A percentile compares a stretch with the other conserved stretches of the same genome.
phyloP scores from a whole-genome alignment of 2,329 filamentous ascomycete genomes.

The Microcera coccophila region DNA sequence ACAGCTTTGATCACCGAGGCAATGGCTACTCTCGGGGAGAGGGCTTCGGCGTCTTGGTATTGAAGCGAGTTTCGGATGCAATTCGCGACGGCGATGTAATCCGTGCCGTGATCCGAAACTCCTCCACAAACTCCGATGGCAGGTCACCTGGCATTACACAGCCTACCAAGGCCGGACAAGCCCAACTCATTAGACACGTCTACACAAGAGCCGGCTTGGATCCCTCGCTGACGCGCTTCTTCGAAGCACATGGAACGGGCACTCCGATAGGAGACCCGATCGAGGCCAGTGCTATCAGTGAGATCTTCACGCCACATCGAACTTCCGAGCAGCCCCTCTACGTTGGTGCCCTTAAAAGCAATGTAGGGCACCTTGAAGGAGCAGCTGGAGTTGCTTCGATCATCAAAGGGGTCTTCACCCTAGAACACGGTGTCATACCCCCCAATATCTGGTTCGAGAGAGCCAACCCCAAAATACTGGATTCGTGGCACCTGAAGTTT shows the following conservation, averaged over 20 bases:
- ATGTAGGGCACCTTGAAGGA: slow-evolving; percentile 36
- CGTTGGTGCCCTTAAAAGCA: slow-evolving; percentile 38
- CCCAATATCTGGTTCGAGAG: slow-evolving; percentile 9
- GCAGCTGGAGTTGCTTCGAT: slow-evolving; percentile 22
- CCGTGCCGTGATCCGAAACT: slow-evolving; percentile 32
- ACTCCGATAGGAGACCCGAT: slow-evolving; percentile 11
- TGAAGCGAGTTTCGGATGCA: slow-evolving; percentile 49
- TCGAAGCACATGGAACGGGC: slow-evolving; percentile 31
- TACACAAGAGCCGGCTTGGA: slow-evolving; percentile 26
- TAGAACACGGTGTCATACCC: slow-evolving; percentile 21
- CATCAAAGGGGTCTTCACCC: slow-evolving; percentile 23
- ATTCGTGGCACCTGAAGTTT: background rate
- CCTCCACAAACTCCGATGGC: slow-evolving; percentile 37
- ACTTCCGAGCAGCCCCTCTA: background rate
- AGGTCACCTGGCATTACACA: slow-evolving; percentile 37
- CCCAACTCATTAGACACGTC: slow-evolving; percentile 25
- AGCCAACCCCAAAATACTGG: background rate
- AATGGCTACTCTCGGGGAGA: slow-evolving; percentile 33
- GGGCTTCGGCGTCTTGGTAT: slow-evolving; percentile 34
- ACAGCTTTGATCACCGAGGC: slow-evolving; percentile 30
- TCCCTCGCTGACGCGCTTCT: slow-evolving; percentile 23
- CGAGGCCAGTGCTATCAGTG: slow-evolving; percentile 32
- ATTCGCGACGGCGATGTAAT: slow-evolving; percentile 39
- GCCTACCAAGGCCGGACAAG: slow-evolving; percentile 11
- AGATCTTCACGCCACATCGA: background rate